Evolutionary conservation across 108 stramenopile species (phyloP), one percentile per base, ranked within the genome.

Genomic region (Pseudonitzschia multiseries): DNA sequence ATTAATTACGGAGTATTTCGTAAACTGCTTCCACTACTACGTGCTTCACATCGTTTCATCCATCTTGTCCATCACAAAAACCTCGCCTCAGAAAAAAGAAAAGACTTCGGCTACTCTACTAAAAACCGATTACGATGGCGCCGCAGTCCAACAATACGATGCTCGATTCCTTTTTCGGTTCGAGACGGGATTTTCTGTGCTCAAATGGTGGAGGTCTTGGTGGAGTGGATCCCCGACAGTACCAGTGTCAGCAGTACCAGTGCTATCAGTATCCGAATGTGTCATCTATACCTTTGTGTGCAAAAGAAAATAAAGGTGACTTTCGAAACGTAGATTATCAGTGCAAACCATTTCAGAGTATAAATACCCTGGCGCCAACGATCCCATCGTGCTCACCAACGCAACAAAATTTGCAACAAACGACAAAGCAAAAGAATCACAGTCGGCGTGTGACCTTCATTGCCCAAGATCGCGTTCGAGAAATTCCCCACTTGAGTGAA

Each of bases 81-180:
- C n/a, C 9, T 51, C 6, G 4, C n/a, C 10, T 51, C 50, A 9
- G n/a, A n/a, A n/a, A 4, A 51, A 10, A 51, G 50, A 26, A 56
- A 56, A 4, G 54, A 56, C 0, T 2, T 36, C 36, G 36, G 36
- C 36, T 36, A 36, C 1, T 48, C 2, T 10, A 18, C 46, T 48
- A 10, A 48, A 62, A 62, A 9, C 6, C 36, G 40, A 21, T 15
- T 2, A 62, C 27, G 31, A 62, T 62, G 61, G 33, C 61, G 15
- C 61, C 61, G 12, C 61, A 62, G 20, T 62, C 61, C 29, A 13
- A 21, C 18, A 33, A 21, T 41, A 40, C 61, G 61, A 62, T 62
- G 29, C n/a, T 62, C 27, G 61, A 33, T 40, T 62, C 61, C 29
- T 33, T 62, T 18, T 62, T 62, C 15, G 61, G 61, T 18, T 62